Evolutionary conservation across 495 filamentous ascomycete species (phyloP).

Genomic region (Penicillium arizonense): DNA sequence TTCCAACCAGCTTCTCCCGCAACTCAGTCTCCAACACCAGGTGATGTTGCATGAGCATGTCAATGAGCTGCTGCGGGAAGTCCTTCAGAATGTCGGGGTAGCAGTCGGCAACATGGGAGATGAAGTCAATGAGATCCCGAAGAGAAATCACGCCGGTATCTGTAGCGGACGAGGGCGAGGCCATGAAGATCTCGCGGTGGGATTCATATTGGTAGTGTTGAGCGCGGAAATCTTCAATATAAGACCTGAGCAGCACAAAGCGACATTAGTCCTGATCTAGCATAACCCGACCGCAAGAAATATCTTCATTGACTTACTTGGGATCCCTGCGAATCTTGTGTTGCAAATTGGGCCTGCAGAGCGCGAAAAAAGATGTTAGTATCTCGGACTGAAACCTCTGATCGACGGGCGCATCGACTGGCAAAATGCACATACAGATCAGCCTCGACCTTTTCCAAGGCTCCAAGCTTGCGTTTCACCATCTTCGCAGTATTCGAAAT

Average conservation of each 20-base stretch:
- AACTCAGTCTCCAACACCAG: slow-evolving; percentile 74
- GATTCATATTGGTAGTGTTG: slow-evolving; percentile 93
- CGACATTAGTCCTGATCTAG: slow-evolving; percentile 1
- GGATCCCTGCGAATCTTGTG: slow-evolving; percentile 87
- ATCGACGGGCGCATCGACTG: slow-evolving; percentile 18
- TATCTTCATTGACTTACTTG: slow-evolving; percentile 46
- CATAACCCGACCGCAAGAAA: neutral
- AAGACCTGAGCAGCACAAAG: slow-evolving; percentile 53
- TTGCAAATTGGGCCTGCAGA: slow-evolving; percentile 71
- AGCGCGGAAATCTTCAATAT: slow-evolving; percentile 78
- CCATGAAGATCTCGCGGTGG: slow-evolving; percentile 85
- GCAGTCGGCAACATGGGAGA: slow-evolving; percentile 90
- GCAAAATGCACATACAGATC: slow-evolving; percentile 58
- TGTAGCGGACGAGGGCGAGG: slow-evolving; percentile 72
- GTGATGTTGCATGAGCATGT: slow-evolving; percentile 79
- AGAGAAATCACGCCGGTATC: slow-evolving; percentile 75
- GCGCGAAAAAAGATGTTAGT: slow-evolving; percentile 19
- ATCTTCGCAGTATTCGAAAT: slow-evolving; percentile 38
- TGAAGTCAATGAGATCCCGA: slow-evolving; percentile 81
- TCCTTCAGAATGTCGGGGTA: slow-evolving; percentile 75
- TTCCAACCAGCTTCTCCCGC: slow-evolving; percentile 91
- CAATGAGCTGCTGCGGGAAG: slow-evolving; percentile 79
- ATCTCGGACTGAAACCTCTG: slow-evolving; percentile 13
- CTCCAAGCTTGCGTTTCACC: slow-evolving; percentile 83
- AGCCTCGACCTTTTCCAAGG: slow-evolving; percentile 92